Evolutionary conservation across 2,329 filamentous ascomycete genomes (phyloP), one percentile per base, ranked within the genome.

Genomic region (Exophiala sp.): DNA sequence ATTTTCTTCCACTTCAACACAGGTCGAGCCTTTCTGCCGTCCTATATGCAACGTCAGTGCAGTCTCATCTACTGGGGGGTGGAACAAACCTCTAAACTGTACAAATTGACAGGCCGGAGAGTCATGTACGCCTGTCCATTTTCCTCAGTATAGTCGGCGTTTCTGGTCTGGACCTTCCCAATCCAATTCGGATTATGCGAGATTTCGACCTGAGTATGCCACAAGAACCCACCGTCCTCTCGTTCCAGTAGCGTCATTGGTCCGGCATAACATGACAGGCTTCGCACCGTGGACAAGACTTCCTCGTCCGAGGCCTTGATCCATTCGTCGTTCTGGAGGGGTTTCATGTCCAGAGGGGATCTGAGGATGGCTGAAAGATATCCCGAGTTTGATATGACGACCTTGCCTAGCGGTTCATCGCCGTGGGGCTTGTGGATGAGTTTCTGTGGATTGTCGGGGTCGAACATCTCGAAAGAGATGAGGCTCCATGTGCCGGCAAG

Each of bases 1-100:
- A 57, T 39, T 39, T 54, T 60, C 42, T 51, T 39, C 57, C 57
- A 60, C 24, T 60, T 57, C 33, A 57, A 47, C 18, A 54, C 54
- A 12, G 47, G 54, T 10, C 47, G 47, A 5, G 51, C 39, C 43
- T 53, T 52, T 24, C 18, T 47, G 2, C 57, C 57, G 38, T 60
- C 57, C 57, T 60, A 21, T 2, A 14, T 1, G 20, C 2, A 18
- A 3, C 20, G 20, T 51, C 18, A 47, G 47, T 20, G 29, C 34
- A 35, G 38, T 18, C 14, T 18, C 21, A 36, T 47, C 14, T n/a
- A 9, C 6, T n/a, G 11, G 16, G 34, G 3, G 14, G 20, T 20
- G n/a, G 18, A 18, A 50, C 57, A n/a, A 18, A 60, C 57, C 48
- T 57, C 49, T 6, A 50, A n/a, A 34, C 36, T 48, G 33, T 55